These are phyloP conservation scores for Suhomyces atakaporum DNA, from an alignment of 1,139 yeast genomes.

Conservation along the genomic window DNA sequence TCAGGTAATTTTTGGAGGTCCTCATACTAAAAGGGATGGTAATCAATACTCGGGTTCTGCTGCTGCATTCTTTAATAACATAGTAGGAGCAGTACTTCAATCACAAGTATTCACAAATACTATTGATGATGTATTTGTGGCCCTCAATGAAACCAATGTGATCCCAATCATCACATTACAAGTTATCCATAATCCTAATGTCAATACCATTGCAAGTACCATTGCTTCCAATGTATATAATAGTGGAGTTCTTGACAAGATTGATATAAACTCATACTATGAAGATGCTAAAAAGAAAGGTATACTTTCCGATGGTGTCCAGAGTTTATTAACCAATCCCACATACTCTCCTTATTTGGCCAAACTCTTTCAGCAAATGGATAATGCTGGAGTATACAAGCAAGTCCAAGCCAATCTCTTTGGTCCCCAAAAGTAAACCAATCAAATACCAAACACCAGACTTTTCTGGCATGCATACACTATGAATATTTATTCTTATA, in stretches of 20 bases:
- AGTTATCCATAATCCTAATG: conserved; percentile 29
- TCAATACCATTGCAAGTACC: conserved; percentile 25
- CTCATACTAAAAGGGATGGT: conserved; percentile 13
- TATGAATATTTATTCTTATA: conserved; percentile 2
- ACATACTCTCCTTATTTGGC: conserved; percentile 38
- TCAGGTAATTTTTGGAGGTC: conserved; percentile 13
- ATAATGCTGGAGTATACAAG: conserved; percentile 34
- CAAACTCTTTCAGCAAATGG: conserved; percentile 34
- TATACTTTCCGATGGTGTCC: conserved; percentile 26
- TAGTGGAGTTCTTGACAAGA: conserved; percentile 35
- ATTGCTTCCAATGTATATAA: conserved; percentile 32
- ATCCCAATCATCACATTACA: conserved; percentile 32
- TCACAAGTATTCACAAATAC: conserved; percentile 30
- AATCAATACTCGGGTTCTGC: conserved; percentile 36
- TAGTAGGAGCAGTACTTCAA: conserved; percentile 29
- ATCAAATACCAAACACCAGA: not conserved
- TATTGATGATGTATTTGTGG: conserved; percentile 28
- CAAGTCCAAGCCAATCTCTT: conserved; percentile 37
- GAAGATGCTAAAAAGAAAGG: conserved; percentile 27
- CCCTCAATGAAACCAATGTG: conserved; percentile 37
- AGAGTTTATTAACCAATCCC: conserved; percentile 31
- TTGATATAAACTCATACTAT: conserved; percentile 28
- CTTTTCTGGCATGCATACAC: conserved; percentile 1
- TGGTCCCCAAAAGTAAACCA: conserved; percentile 21
- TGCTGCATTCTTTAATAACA: conserved; percentile 33